Evolutionary conservation across 2,329 filamentous ascomycete species (phyloP), one percentile per base, ranked within the genome.

Genomic region (Cordyceps sp.): DNA sequence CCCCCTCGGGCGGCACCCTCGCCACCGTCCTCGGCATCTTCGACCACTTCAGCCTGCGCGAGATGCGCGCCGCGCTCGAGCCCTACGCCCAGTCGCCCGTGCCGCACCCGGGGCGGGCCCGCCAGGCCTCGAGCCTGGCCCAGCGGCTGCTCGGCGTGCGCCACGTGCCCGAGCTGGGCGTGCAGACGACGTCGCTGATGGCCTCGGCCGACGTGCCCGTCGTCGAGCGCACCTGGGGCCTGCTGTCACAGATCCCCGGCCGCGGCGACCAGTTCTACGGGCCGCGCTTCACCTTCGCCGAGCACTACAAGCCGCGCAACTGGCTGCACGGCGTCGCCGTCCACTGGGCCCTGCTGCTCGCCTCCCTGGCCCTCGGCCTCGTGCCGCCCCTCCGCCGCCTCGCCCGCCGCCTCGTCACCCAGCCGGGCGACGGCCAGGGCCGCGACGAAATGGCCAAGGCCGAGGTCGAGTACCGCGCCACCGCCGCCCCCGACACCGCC

Each of bases 1-100:
- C 53, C 2, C 64, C 70, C 3, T 78, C 73, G 2, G 74, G 74
- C n/a, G 75, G 75, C 29, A 77, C 80, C 2, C 54, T 86, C 5
- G 63, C 69, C 22, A 85, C 83, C 0, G 58, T 74, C 4, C 51
- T 94, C 12, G 65, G 49, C 29, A 40, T 73, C 16, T 59, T 73
- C 35, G 71, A 77, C 18, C 49, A 52, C 29, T 73, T 64, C 44
- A 53, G 55, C 16, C 31, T 68, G 14, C 52, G 57, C 30, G 56
- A 74, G 32, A 40, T 77, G 6, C 46, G 44, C 12, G 54, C 51
- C 4, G 53, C 65, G 2, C 47, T 55, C 33, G 47, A 50, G 17
- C 71, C 73, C 12, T 77, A 64, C 44, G 63, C 64, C 1, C 50
- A 70, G 9, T 78, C 72, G 1, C 73, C 74, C 0, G 46, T 73